Evolutionary conservation across 208 protist species (phyloP), one percentile per base, ranked within the genome.

Genomic region (Trypanosoma avium): DNA sequence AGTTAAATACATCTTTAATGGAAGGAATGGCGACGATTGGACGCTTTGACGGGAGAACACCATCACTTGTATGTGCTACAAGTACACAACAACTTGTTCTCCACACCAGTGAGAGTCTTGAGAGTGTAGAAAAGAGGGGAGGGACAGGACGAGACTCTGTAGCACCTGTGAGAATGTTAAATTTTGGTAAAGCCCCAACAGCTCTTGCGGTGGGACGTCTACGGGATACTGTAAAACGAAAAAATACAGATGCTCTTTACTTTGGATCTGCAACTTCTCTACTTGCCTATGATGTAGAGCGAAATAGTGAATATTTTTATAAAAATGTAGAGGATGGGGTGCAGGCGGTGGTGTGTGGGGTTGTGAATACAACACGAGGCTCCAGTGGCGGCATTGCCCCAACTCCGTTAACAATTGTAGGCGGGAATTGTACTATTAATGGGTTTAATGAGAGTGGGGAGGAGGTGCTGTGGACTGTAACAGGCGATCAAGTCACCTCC

Each of bases 361-460:
- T 74, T 0, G 69, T 96, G 46, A 67, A 78, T 38, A 49, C 49
- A 7, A 61, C 63, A 15, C 59, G 22, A 17, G 40, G 36, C 13
- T 61, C 59, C 15, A 59, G 59, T 22, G 19, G 5, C 19, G 55
- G 48, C 8, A 32, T 15, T 12, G 64, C 17, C 24, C 61, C 70
- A 17, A 46, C 42, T 3, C 74, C 73, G 42, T 64, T 97, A 26
- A 88, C 84, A 0, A 38, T 98, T 5, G 90, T 98, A 3, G 97
- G 97, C 38, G 95, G 96, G 49, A 98, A 97, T 70, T 98, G 97
- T 70, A 94, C 81, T 57, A 84, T 98, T 30, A 94, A 97, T 71
- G 97, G 93, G 42, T 97, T 96, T 70, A 92, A 98, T 61, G 46
- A 47, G 24, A 70, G 72, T 12, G 97, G 97, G 4, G 64, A 77